These are phyloP conservation scores for Pichia membranifaciens DNA, from an alignment of 805 yeast genomes.

Conservation along the genomic window DNA sequence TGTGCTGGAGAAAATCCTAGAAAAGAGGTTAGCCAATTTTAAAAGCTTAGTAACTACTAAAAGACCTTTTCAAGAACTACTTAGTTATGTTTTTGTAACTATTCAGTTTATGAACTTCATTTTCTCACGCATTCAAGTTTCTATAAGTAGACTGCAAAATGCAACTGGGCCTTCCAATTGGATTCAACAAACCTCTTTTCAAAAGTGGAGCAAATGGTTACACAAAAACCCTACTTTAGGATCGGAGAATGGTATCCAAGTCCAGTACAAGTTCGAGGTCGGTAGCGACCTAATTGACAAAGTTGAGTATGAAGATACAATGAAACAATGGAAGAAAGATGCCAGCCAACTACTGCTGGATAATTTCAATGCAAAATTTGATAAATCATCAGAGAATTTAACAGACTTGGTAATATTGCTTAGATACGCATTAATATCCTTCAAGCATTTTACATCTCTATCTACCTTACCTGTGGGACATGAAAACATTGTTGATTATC, in stretches of 20 bases:
- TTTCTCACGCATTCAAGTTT: constrained; percentile 21
- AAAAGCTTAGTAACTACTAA: constrained; percentile 7
- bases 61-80: constrained; percentile 21
- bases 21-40: constrained; percentile 17
- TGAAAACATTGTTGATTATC: constrained; percentile 10
- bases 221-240: constrained; percentile 9
- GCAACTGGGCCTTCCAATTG: constrained; percentile 22
- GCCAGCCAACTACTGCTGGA: constrained; percentile 17
- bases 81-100: constrained; percentile 29
- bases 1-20: constrained; percentile 22
- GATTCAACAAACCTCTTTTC: constrained; percentile 23
- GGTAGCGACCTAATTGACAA: constrained; percentile 14
- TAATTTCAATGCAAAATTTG: constrained; percentile 10
- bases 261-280: constrained; percentile 17
- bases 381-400: constrained; percentile 10
- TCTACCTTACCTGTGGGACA: constrained; percentile 13
- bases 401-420: constrained; percentile 17
- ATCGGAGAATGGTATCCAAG: constrained; percentile 16
- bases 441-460: constrained; percentile 29
- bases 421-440: constrained; percentile 21
- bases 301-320: constrained; percentile 5
- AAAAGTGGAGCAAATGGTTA: constrained; percentile 28
- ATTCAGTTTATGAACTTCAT: constrained; percentile 22
- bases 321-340: constrained; percentile 20
- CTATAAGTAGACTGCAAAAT: constrained; percentile 20